A percentile compares a stretch with the other conserved stretches of the same genome.
Evolutionary conservation across 1,284 basidiomycete genomes (phyloP).

Genomic region (Tilletia horrida): DNA sequence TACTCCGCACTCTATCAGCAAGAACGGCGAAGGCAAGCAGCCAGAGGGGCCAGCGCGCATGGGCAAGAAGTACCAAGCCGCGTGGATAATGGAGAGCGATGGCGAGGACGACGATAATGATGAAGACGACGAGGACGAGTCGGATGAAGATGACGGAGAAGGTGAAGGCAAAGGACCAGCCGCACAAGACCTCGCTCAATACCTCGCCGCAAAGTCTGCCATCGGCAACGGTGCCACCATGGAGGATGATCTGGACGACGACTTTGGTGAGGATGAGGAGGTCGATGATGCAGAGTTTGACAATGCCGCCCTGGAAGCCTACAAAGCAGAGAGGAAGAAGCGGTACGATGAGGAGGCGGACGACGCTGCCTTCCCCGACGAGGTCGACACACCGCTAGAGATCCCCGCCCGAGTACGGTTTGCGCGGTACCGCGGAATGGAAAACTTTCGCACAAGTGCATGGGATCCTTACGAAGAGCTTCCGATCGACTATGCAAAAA

Average conservation of each 20-base stretch:
- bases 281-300: slow-evolving; percentile 2
- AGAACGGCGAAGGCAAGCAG: slow-evolving; percentile 44
- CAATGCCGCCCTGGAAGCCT: slow-evolving; percentile 57
- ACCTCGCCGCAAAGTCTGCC: slow-evolving; percentile 13
- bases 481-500: slow-evolving; percentile 85
- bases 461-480: slow-evolving; percentile 98
- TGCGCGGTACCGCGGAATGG: slow-evolving; percentile 85
- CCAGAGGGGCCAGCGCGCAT: slow-evolving; percentile 55
- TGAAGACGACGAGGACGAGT: slow-evolving; percentile 68
- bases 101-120: slow-evolving; percentile 48
- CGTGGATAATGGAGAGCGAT: slow-evolving; percentile 51
- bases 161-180: slow-evolving; percentile 58
- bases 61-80: slow-evolving; percentile 42
- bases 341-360: slow-evolving; percentile 68
- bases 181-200: slow-evolving; percentile 24
- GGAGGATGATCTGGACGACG: slow-evolving; percentile 64
- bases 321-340: slow-evolving; percentile 75
- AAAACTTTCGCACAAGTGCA: slow-evolving; percentile 86
- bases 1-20: slow-evolving; percentile 48
- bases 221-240: slow-evolving; percentile 23
- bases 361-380: slow-evolving; percentile 86
- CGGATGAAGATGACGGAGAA: slow-evolving; percentile 80
- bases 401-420: slow-evolving; percentile 81
- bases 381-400: slow-evolving; percentile 92
- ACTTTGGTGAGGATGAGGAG: slow-evolving; percentile 53